These are phyloP conservation scores for Intubia oerlemansii DNA, from an alignment of 2,329 filamentous ascomycete genomes.

Conservation along the genomic window DNA sequence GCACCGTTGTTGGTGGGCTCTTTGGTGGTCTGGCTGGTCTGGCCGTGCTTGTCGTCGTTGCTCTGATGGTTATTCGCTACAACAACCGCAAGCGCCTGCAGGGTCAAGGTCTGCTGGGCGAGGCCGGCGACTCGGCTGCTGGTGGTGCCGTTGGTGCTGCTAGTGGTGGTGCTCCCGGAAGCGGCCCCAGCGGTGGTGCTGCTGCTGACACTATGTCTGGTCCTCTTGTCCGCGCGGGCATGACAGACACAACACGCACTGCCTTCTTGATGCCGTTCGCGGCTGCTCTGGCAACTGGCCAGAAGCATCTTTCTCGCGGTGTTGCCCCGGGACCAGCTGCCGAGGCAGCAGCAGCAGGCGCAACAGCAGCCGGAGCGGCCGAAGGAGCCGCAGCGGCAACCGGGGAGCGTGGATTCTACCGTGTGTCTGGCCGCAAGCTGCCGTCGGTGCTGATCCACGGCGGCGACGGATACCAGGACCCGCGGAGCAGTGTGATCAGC, in stretches of 20 bases:
- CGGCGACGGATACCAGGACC: conserved; percentile 33
- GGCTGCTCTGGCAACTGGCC: conserved; percentile 22
- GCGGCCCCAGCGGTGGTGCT: conserved; percentile 8
- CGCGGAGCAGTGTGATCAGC: conserved; percentile 10
- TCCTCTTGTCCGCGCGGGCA: conserved; percentile 11
- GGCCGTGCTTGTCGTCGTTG: conserved; percentile 18
- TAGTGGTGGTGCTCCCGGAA: conserved; percentile 13
- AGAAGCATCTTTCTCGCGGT: conserved; percentile 14
- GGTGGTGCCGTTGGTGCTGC: conserved; percentile 27
- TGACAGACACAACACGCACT: conserved; percentile 25
- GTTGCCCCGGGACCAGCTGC: neutral
- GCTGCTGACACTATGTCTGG: too few relatives aligned
- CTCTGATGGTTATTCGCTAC: too few relatives aligned
- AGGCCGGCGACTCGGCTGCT: too few relatives aligned
- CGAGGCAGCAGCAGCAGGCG: neutral
- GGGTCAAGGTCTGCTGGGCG: too few relatives aligned
- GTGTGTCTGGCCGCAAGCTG: conserved; percentile 42
- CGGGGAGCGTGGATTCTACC: conserved; percentile 38
- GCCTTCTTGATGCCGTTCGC: conserved; percentile 26
- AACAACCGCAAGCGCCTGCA: too few relatives aligned
- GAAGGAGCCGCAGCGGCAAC: too few relatives aligned
- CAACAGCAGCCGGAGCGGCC: too few relatives aligned
- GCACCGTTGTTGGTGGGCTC: conserved; percentile 30
- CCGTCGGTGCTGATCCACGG: conserved; percentile 39
- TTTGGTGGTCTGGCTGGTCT: conserved; percentile 36